phyloP scores from a whole-genome alignment of 495 filamentous ascomycete species.

The Aspergillus heteromorphus region DNA sequence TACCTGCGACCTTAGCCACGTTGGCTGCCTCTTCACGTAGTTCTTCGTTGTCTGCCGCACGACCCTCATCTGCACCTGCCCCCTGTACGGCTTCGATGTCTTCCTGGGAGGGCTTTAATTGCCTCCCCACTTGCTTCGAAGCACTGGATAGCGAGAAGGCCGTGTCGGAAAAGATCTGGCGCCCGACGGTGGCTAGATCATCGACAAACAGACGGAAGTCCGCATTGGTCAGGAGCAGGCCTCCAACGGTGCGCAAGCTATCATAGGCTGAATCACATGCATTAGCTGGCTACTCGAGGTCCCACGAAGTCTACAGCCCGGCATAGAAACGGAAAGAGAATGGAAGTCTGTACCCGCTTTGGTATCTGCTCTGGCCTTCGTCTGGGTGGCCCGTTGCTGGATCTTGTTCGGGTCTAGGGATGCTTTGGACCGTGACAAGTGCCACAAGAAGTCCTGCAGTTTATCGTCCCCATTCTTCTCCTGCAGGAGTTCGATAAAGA shows the following conservation, averaged over 20 bases:
- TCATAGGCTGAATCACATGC: slow-evolving; percentile 56
- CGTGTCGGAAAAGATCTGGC: slow-evolving; percentile 84
- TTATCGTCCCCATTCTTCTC: slow-evolving; percentile 83
- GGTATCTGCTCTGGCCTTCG: slow-evolving; percentile 70
- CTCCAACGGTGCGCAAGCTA: slow-evolving; percentile 78
- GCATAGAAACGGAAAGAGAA: slow-evolving; percentile 1
- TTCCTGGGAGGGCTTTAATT: slow-evolving; percentile 59
- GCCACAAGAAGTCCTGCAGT: slow-evolving; percentile 90
- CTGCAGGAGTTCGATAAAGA: slow-evolving; percentile 70
- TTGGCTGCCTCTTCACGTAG: slow-evolving; percentile 58
- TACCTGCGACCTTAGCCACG: slow-evolving; percentile 56
- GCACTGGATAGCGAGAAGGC: slow-evolving; percentile 68
- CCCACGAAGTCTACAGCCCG: neutral
- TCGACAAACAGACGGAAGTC: slow-evolving; percentile 84
- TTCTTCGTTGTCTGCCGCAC: slow-evolving; percentile 52
- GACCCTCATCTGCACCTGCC: slow-evolving; percentile 50
- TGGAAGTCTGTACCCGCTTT: slow-evolving; percentile 56
- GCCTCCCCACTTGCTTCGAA: slow-evolving; percentile 65
- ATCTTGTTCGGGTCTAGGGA: slow-evolving; percentile 65
- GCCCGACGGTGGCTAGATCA: slow-evolving; percentile 73
- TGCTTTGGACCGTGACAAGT: slow-evolving; percentile 63
- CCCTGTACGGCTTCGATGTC: slow-evolving; percentile 54
- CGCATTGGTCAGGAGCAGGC: slow-evolving; percentile 77
- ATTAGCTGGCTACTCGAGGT: slow-evolving; percentile 15
- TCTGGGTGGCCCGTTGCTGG: slow-evolving; percentile 53